Percentiles rank a stretch among this genome's conserved stretches.
phyloP scores from a whole-genome alignment of 345 rosid species.

The Salix caprea region DNA sequence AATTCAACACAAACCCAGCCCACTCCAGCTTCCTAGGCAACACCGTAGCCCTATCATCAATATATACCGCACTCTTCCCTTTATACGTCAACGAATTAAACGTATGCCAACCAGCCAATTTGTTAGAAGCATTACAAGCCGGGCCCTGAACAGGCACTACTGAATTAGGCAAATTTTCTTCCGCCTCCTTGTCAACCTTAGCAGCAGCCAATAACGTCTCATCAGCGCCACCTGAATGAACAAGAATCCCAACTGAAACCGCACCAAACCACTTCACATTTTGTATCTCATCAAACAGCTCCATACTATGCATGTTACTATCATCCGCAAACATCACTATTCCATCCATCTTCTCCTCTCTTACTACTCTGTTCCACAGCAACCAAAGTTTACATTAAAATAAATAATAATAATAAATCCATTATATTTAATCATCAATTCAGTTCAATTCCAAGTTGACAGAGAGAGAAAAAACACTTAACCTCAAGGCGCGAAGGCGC shows the following conservation, averaged over 20 bases:
- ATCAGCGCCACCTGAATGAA: conserved; percentile 49
- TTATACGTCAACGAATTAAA: conserved; percentile 61
- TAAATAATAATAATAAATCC: neutral
- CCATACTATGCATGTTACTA: conserved; percentile 97
- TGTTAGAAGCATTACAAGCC: conserved; percentile 71
- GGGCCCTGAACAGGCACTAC: conserved; percentile 89
- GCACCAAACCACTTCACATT: conserved; percentile 90
- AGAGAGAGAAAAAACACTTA: neutral
- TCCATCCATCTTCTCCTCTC: conserved; percentile 90
- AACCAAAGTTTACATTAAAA: conserved; percentile 15
- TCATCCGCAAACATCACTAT: conserved; percentile 92
- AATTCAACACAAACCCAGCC: conserved; percentile 93
- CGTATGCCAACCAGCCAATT: conserved; percentile 81
- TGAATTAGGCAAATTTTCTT: conserved; percentile 23
- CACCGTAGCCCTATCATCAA: conserved; percentile 81
- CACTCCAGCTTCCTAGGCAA: conserved; percentile 85
- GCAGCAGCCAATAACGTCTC: conserved; percentile 29
- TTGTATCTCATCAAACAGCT: conserved; percentile 88
- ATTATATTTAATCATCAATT: neutral
- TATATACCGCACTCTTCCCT: conserved; percentile 56
- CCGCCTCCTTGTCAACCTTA: conserved; percentile 31
- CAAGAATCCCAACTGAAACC: conserved; percentile 77
- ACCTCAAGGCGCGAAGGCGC: conserved; percentile 86
- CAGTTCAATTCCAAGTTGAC: neutral
- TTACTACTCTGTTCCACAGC: conserved; percentile 53